Conservation (phyloP, 192 early-diverging fungal species). For the Coemansia sp. region DNA sequence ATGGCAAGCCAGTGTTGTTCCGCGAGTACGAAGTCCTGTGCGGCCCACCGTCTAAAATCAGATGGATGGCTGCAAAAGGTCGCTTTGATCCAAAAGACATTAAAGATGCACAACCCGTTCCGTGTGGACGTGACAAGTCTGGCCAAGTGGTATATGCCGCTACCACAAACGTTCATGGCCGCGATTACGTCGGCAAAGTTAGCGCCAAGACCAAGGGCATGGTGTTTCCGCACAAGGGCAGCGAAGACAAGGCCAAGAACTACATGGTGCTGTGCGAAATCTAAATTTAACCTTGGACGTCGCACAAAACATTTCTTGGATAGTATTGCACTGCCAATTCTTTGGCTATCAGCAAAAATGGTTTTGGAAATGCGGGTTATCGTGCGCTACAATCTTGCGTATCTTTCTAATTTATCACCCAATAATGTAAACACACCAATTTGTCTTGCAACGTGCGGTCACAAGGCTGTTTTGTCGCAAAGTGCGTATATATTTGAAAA, state of each 20-base stretch:
- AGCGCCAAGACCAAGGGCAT: slow-evolving; percentile 39
- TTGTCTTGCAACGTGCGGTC: too few species aligned
- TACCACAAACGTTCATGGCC: slow-evolving; percentile 44
- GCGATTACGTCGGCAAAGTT: slow-evolving; percentile 49
- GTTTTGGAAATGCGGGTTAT: neutral
- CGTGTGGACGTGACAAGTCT: slow-evolving; percentile 55
- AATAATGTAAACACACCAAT: too few species aligned
- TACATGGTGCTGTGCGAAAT: slow-evolving; percentile 59
- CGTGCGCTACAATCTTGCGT: too few species aligned
- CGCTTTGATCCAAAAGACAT: slow-evolving; percentile 13
- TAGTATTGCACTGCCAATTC: too few species aligned
- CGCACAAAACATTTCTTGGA: too few species aligned
- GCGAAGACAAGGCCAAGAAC: slow-evolving; percentile 46
- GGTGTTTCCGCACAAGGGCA: slow-evolving; percentile 55
- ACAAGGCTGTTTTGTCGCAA: too few species aligned
- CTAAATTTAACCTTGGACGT: neutral
- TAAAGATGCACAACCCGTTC: slow-evolving; percentile 23
- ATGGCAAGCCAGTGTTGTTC: slow-evolving; percentile 37
- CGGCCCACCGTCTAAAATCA: slow-evolving; percentile 8
- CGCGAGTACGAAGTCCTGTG: slow-evolving; percentile 44
- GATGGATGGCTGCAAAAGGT: slow-evolving; percentile 23
- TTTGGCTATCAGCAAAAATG: too few species aligned
- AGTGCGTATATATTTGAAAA: too few species aligned
- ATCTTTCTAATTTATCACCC: too few species aligned
- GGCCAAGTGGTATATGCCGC: slow-evolving; percentile 56